phyloP scores from a whole-genome alignment of 352 stramenopile species.

The Saprolegnia parasitica region DNA sequence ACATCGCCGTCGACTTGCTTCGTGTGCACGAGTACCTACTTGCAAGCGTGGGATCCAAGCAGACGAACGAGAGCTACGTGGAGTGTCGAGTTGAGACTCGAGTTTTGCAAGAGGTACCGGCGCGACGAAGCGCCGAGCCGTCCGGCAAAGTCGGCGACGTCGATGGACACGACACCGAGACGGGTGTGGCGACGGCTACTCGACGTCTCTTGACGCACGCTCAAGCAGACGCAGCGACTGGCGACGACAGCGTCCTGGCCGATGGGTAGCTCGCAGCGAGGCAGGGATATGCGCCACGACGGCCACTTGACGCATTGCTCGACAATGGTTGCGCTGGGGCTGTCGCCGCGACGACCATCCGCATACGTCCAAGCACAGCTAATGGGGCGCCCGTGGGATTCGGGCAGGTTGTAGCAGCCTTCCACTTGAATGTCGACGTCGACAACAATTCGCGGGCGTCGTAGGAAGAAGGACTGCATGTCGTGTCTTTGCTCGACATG shows the following conservation, averaged over 20 bases:
- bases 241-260: background rate
- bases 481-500: too few relatives aligned
- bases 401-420: slow-evolving; percentile 39
- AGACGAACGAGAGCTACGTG: slow-evolving; percentile 33
- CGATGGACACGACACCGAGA: slow-evolving; percentile 35
- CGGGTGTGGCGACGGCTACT: slow-evolving; percentile 28
- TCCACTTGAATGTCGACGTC: slow-evolving; percentile 36
- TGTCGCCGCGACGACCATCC: background rate
- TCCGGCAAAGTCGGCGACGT: slow-evolving; percentile 39
- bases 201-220: slow-evolving; percentile 34
- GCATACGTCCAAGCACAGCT: slow-evolving; percentile 38
- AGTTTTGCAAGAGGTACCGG: slow-evolving; percentile 37
- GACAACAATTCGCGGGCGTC: slow-evolving; percentile 28
- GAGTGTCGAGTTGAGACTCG: slow-evolving; percentile 39
- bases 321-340: background rate
- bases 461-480: too few relatives aligned
- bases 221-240: slow-evolving; percentile 32
- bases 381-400: slow-evolving; percentile 34
- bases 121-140: slow-evolving; percentile 23
- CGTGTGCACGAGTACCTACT: slow-evolving; percentile 34
- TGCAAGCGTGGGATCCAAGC: background rate
- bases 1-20: slow-evolving; percentile 38
- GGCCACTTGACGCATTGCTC: background rate
- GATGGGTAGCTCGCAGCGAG: background rate
- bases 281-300: background rate